Evolutionary conservation across 1,284 basidiomycete genomes (phyloP).

Genomic region (Coriolopsis trogii): DNA sequence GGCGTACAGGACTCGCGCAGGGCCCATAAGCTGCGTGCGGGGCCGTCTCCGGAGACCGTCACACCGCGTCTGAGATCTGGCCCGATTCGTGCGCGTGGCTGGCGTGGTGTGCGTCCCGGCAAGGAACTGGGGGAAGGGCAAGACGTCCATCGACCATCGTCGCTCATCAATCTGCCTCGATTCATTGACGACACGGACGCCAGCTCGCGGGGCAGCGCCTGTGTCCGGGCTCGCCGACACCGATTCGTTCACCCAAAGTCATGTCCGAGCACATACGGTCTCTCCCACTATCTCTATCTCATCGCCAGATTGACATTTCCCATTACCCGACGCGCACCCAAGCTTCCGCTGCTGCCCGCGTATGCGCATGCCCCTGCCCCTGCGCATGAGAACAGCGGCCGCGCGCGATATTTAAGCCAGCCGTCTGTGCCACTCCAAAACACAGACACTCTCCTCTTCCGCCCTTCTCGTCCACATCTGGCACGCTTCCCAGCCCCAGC

Average conservation of each 20-base stretch:
- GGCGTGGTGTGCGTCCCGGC: conserved; percentile 18
- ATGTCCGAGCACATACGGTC: conserved; percentile 25
- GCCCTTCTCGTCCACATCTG: conserved; percentile 9
- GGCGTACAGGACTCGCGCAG: conserved; percentile 1
- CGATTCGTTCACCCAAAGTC: conserved; percentile 24
- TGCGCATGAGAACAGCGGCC: conserved; percentile 12
- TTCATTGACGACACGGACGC: conserved; percentile 18
- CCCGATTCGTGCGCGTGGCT: conserved; percentile 15
- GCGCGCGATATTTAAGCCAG: conserved; percentile 17
- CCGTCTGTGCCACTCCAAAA: not conserved
- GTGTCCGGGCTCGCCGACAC: conserved; percentile 22
- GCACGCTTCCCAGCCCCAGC: conserved; percentile 16
- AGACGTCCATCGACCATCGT: too few relatives aligned
- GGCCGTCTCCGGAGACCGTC: conserved; percentile 6
- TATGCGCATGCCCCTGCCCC: too few relatives aligned
- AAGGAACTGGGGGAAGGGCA: too few relatives aligned
- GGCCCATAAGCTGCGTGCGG: conserved; percentile 6
- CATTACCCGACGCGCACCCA: conserved; percentile 22
- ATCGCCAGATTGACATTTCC: conserved; percentile 20
- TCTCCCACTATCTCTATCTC: too few relatives aligned
- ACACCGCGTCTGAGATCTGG: not conserved
- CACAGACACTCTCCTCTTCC: conserved; percentile 9
- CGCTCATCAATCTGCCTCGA: too few relatives aligned
- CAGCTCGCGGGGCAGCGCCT: conserved; percentile 8
- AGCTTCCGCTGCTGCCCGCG: not conserved